Conservation (phyloP, 1,284 basidiomycete species). For the Ganoderma sp. region DNA sequence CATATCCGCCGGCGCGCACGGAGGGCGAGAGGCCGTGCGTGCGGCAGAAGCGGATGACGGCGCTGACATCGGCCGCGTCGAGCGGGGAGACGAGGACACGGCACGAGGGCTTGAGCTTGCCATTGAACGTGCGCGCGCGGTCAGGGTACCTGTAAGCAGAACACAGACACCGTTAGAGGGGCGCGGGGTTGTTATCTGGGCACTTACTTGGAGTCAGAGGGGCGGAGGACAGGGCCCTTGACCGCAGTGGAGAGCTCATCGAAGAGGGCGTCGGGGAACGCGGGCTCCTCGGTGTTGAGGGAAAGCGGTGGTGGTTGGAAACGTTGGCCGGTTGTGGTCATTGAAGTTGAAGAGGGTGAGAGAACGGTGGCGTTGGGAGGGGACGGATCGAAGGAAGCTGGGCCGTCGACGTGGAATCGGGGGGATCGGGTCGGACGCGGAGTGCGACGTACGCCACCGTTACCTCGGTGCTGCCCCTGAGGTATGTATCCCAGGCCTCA, state of each 20-base stretch:
- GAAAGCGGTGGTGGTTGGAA: constrained; percentile 13
- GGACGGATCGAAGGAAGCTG: constrained; percentile 7
- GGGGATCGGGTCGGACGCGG: neutral
- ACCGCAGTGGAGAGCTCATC: constrained; percentile 34
- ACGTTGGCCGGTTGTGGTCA: neutral
- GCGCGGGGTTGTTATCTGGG: neutral
- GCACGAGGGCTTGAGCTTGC: constrained; percentile 66
- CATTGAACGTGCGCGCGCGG: constrained; percentile 77
- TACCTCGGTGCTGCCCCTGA: neutral
- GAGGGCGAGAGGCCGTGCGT: constrained; percentile 75
- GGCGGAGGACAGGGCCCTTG: constrained; percentile 34
- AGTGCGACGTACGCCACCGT: neutral
- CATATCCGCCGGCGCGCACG: constrained; percentile 89
- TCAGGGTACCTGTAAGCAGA: constrained; percentile 57
- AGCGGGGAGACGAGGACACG: constrained; percentile 70
- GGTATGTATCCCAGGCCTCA: neutral
- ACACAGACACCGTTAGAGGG: neutral
- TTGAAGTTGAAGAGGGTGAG: constrained; percentile 1
- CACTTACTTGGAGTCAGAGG: constrained; percentile 32
- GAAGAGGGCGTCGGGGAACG: constrained; percentile 23
- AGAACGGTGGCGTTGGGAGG: constrained; percentile 6
- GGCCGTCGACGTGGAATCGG: neutral
- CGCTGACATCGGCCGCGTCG: constrained; percentile 77
- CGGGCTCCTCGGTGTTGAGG: constrained; percentile 3
- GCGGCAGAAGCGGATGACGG: constrained; percentile 70